Conservation (phyloP, 2,329 filamentous ascomycete genomes). For the Cytospora leucostoma region DNA sequence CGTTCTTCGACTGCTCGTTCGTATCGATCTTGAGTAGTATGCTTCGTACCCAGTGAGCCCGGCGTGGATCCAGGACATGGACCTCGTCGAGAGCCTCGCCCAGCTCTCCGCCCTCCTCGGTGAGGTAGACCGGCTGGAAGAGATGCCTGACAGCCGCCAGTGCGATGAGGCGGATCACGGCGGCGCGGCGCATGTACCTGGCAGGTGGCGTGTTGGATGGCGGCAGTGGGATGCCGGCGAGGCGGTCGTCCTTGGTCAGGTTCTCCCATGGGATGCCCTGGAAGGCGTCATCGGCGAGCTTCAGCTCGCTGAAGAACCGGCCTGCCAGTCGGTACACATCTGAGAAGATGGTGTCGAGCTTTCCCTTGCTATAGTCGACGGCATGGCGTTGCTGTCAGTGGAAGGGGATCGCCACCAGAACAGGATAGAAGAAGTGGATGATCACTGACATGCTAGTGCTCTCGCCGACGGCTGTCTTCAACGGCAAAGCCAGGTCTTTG, state of each 20-base stretch:
- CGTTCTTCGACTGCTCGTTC: not conserved
- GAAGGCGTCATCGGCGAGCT: not conserved
- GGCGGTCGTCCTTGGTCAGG: not conserved
- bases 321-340: not conserved
- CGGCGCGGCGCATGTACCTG: not conserved
- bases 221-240: not conserved
- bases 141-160: not conserved
- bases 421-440: not conserved
- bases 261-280: not conserved
- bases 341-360: not conserved
- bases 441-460: not conserved
- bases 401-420: not conserved
- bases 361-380: not conserved
- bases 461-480: not conserved
- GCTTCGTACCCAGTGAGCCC: slow-evolving; percentile 1
- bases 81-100: not conserved
- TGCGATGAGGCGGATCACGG: not conserved
- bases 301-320: not conserved
- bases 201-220: not conserved
- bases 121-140: slow-evolving; percentile 8
- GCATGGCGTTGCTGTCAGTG: not conserved
- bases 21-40: not conserved
- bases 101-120: slow-evolving; percentile 1
- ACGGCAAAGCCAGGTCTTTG: not conserved
- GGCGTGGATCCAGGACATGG: not conserved